Base-by-base conservation (phyloP, 2,329 filamentous ascomycete species). In the Penicillium sp. region DNA sequence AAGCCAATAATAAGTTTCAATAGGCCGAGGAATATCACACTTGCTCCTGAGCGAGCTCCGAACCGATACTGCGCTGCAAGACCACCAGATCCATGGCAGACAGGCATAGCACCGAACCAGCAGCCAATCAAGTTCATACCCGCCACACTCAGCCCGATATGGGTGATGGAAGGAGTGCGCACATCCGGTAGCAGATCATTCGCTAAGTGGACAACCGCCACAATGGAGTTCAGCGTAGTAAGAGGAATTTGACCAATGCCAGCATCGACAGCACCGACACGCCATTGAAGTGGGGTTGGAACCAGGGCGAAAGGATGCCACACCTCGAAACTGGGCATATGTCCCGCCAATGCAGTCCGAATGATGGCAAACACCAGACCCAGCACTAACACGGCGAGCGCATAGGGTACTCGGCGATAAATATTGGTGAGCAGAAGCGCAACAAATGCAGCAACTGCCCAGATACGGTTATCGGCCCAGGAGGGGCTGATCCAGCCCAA, bases 21-120 rank as follows among this genome's bases (percentile, higher is more conserved):
- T 0, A 84, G 46, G 0, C 93, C 93, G 0, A 97, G 84, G 25
- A 96, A 71, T 53, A 97, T 85, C 60, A 97, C 83, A 66, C 89
- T 92, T 0, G 91, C 86, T 10, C 93, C 93, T 58, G 90, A 95
- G 48, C 93, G 87, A 5, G 93, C 93, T 0, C 93, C 93, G 66
- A 97, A 97, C 5, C 91, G 86, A 73, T 91, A 91, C 72, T 97
- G 93, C 0, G 89, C 94, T 6, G 94, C 94, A 0, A 97, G 80
- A 0, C 93, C 93, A 2, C 93, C 93, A 0, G 91, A 91, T 6
- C 93, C 93, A 71, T 97, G 94, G 70, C 94, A 97, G 4, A 94
- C 87, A 3, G 93, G 94, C 94, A 97, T 97, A 6, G 89, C 89
- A 48, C 93, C 93, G 68, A 96, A 95, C 90, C 91, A 96, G 68